These are phyloP conservation scores for Candida insectalens DNA, from an alignment of 805 yeast genomes.

Conservation along the genomic window DNA sequence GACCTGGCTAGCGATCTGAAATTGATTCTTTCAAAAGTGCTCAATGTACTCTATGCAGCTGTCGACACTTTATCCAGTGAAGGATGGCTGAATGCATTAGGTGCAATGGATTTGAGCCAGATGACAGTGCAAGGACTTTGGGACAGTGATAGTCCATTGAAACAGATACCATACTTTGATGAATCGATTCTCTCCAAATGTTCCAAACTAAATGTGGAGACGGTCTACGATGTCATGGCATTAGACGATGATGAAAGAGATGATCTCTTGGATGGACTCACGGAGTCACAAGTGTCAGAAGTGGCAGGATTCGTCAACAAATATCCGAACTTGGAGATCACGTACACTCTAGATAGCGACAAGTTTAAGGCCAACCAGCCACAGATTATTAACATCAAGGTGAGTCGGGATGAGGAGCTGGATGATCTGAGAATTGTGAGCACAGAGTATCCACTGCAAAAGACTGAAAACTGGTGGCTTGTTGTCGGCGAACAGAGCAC, in stretches of 20 bases:
- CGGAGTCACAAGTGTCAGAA: slow-evolving; percentile 37
- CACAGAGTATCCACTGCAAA: slow-evolving; percentile 47
- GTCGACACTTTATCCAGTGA: slow-evolving; percentile 74
- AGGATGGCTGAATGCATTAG: slow-evolving; percentile 68
- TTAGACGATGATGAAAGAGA: slow-evolving; percentile 59
- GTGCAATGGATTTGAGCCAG: slow-evolving; percentile 81
- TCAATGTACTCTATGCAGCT: slow-evolving; percentile 51
- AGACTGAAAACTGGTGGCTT: slow-evolving; percentile 79
- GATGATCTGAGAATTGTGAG: slow-evolving; percentile 51
- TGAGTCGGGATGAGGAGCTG: slow-evolving; percentile 71
- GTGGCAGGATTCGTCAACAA: slow-evolving; percentile 86
- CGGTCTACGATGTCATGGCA: slow-evolving; percentile 72
- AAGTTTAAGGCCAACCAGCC: slow-evolving; percentile 36
- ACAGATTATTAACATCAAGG: slow-evolving; percentile 33
- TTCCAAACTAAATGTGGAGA: slow-evolving; percentile 42
- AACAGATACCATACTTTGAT: slow-evolving; percentile 67
- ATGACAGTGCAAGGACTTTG: slow-evolving; percentile 83
- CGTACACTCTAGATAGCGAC: slow-evolving; percentile 37
- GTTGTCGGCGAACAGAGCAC: slow-evolving; percentile 61
- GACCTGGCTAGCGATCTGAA: slow-evolving; percentile 54
- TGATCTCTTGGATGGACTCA: slow-evolving; percentile 43
- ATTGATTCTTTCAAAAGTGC: slow-evolving; percentile 35
- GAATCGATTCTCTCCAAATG: slow-evolving; percentile 46
- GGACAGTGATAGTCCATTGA: slow-evolving; percentile 69
- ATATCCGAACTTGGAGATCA: slow-evolving; percentile 77